Percentiles rank a stretch among this genome's conserved stretches.
Conservation (phyloP, 345 rosid genomes). For the Arabidopsis arenosa region DNA sequence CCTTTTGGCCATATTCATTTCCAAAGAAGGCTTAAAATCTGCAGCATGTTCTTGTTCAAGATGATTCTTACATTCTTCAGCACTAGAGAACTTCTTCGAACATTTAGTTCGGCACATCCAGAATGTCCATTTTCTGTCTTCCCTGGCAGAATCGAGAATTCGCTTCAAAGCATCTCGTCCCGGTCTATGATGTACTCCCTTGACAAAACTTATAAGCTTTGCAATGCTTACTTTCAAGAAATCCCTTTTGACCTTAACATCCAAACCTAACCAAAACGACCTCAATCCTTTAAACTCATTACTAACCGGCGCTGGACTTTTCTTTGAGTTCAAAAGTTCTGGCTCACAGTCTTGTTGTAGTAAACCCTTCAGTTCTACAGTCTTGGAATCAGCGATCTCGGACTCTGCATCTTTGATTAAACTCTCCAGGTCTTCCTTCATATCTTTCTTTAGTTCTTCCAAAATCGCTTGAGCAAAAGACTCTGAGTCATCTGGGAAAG, state of each 20-base stretch:
- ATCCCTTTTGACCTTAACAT: constrained; percentile 19
- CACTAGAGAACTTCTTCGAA: constrained; percentile 1
- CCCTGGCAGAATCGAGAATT: constrained; percentile 10
- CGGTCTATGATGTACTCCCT: not conserved
- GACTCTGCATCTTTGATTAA: not conserved
- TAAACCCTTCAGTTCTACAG: not conserved
- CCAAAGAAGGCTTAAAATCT: not conserved
- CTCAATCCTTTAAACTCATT: not conserved
- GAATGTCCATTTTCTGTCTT: constrained; percentile 10
- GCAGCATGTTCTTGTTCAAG: constrained; percentile 30
- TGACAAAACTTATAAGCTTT: not conserved
- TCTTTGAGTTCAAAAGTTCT: not conserved
- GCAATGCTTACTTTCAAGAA: constrained; percentile 31
- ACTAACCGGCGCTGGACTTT: not conserved
- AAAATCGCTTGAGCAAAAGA: not conserved
- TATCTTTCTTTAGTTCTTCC: not conserved
- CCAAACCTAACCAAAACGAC: constrained; percentile 31
- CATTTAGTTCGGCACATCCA: constrained; percentile 34
- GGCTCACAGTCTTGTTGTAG: not conserved
- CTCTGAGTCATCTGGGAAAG: not conserved
- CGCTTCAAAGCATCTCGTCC: constrained; percentile 17
- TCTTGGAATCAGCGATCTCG: not conserved
- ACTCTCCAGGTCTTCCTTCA: not conserved
- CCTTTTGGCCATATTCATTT: not conserved
- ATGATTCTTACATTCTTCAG: constrained; percentile 34